These are phyloP conservation scores for Eimeria falciformis DNA, from an alignment of 169 alveolate genomes.

Conservation along the genomic window DNA sequence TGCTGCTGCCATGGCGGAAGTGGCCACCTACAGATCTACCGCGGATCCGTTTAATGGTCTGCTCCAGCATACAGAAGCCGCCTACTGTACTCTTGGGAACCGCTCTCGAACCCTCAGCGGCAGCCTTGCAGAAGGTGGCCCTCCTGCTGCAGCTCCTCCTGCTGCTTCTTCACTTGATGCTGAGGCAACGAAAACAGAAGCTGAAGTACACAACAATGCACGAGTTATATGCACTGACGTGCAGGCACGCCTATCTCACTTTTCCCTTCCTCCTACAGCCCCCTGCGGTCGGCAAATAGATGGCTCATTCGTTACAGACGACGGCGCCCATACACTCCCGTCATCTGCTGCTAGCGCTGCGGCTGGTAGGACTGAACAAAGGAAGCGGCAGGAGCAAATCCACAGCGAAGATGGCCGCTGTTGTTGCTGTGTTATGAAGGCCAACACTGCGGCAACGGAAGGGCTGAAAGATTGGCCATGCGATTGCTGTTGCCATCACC, in stretches of 20 bases:
- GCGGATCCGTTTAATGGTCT: not conserved
- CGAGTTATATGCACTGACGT: conserved; percentile 46
- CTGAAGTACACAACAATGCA: conserved; percentile 20
- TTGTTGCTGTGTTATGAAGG: conserved; percentile 38
- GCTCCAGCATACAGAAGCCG: not conserved
- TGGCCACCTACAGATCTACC: not conserved
- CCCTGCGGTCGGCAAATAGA: not conserved
- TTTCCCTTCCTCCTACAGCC: conserved; percentile 16
- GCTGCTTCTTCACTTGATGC: no score
- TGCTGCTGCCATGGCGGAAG: not conserved
- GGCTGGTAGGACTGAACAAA: not conserved
- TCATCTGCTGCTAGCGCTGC: not conserved
- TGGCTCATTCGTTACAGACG: not conserved
- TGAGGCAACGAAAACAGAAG: not conserved
- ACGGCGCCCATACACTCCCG: not conserved
- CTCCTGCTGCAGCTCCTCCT: no score
- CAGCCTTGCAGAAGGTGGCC: no score
- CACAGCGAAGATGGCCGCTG: conserved; percentile 5
- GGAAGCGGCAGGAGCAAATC: not conserved
- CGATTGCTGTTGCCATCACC: conserved; percentile 71
- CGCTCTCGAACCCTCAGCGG: no score
- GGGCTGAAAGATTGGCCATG: not conserved
- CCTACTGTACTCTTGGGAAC: no score
- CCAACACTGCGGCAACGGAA: not conserved
- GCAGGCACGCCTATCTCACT: not conserved